Evolutionary conservation across 148 eudicot species (phyloP).

Genomic region (Rhododendron vialii): DNA sequence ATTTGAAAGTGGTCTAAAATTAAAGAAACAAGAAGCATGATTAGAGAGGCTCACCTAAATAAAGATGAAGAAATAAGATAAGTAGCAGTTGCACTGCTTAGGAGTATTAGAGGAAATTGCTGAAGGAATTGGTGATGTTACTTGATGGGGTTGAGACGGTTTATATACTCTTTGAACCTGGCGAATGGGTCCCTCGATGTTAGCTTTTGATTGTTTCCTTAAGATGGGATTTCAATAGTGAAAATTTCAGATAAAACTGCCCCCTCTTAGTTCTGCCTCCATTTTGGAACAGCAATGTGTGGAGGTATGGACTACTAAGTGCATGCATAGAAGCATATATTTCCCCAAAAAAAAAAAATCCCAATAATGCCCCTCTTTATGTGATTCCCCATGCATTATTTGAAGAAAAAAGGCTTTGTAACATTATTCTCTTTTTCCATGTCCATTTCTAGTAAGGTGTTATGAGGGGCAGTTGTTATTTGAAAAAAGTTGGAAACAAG

Average conservation of each 20-base stretch:
- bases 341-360: conserved; percentile 1
- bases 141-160: conserved; percentile 19
- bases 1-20: not conserved
- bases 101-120: conserved; percentile 11
- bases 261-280: not conserved
- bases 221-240: conserved; percentile 19
- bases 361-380: conserved; percentile 22
- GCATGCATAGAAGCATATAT: conserved; percentile 14
- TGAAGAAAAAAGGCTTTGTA: conserved; percentile 16
- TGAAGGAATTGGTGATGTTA: conserved; percentile 26
- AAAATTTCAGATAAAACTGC: conserved; percentile 6
- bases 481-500: conserved; percentile 11
- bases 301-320: conserved; percentile 10
- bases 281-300: conserved; percentile 1
- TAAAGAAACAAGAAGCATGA: not conserved
- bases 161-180: conserved; percentile 30
- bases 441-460: conserved; percentile 34
- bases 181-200: conserved; percentile 23
- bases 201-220: conserved; percentile 24
- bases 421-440: conserved; percentile 33
- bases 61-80: not conserved
- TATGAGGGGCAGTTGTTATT: conserved; percentile 43
- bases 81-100: not conserved
- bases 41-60: conserved; percentile 13
- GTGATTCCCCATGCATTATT: conserved; percentile 43